phyloP scores from a whole-genome alignment of 768 basidiomycete species.

The Lactarius sanguifluus region DNA sequence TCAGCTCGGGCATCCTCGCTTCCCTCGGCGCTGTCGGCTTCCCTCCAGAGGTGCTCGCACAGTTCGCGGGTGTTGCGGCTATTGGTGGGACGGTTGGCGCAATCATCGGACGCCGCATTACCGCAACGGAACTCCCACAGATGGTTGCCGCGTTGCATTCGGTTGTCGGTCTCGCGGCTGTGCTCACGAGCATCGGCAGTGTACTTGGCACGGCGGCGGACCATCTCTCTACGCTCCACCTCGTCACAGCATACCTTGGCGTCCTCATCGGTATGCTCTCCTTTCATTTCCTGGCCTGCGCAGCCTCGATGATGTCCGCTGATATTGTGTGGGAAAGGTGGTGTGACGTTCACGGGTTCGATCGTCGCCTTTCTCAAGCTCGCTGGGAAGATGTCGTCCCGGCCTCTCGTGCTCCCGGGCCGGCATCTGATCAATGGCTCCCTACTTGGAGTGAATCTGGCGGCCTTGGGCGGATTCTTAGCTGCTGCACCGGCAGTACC shows the following conservation, averaged over 20 bases:
- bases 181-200: conserved; percentile 81
- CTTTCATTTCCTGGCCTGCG: conserved; percentile 3
- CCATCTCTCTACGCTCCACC: conserved; percentile 71
- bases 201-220: conserved; percentile 63
- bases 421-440: conserved; percentile 73
- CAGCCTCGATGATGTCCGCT: conserved; percentile 1
- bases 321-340: conserved; percentile 44
- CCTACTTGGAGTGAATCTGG: conserved; percentile 68
- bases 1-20: conserved; percentile 75
- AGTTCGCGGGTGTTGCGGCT: conserved; percentile 75
- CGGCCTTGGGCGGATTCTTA: conserved; percentile 77
- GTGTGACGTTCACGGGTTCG: conserved; percentile 87
- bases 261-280: conserved; percentile 66
- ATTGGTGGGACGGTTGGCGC: conserved; percentile 72
- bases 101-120: conserved; percentile 77
- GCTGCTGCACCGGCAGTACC: conserved; percentile 68
- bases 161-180: conserved; percentile 87
- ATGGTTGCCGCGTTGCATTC: conserved; percentile 81
- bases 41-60: conserved; percentile 66
- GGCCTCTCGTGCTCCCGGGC: conserved; percentile 68
- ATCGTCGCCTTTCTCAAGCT: conserved; percentile 88
- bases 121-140: conserved; percentile 86
- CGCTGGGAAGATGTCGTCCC: conserved; percentile 77
- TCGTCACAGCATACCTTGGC: conserved; percentile 83
- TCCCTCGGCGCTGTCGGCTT: conserved; percentile 85